phyloP scores from a whole-genome alignment of 2,329 filamentous ascomycete species.

The Didymella lethalis region DNA sequence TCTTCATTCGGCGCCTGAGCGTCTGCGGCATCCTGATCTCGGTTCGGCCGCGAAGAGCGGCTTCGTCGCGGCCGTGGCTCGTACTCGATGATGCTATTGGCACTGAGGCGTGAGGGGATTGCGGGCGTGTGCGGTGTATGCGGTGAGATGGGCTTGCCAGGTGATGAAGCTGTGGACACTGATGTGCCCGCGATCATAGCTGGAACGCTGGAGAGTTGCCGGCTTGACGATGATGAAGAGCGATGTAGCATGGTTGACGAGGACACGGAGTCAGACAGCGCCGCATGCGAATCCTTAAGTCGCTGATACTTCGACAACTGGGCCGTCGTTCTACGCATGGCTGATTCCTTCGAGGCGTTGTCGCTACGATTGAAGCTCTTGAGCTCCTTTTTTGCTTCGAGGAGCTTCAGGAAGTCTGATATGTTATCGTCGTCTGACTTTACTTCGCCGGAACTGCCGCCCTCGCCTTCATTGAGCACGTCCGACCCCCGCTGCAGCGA shows the following conservation, averaged over 20 bases:
- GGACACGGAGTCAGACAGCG: slow-evolving; percentile 90
- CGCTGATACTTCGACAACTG: slow-evolving; percentile 85
- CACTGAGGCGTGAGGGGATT: slow-evolving; percentile 90
- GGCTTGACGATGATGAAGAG: slow-evolving; percentile 79
- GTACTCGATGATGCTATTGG: slow-evolving; percentile 84
- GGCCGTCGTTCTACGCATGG: slow-evolving; percentile 77
- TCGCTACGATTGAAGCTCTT: slow-evolving; percentile 77
- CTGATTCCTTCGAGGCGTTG: slow-evolving; percentile 66
- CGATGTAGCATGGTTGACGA: slow-evolving; percentile 86
- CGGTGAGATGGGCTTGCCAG: slow-evolving; percentile 84
- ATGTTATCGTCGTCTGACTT: slow-evolving; percentile 91
- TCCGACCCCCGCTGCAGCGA: slow-evolving; percentile 79
- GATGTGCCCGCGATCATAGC: slow-evolving; percentile 71
- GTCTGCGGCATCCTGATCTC: slow-evolving; percentile 38
- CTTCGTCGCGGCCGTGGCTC: slow-evolving; percentile 48
- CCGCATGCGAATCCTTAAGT: slow-evolving; percentile 89
- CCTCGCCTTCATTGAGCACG: slow-evolving; percentile 73
- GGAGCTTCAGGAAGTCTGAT: slow-evolving; percentile 86
- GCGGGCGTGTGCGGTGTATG: slow-evolving; percentile 93
- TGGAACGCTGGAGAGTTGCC: slow-evolving; percentile 72
- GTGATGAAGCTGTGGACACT: slow-evolving; percentile 85
- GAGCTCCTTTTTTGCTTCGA: slow-evolving; percentile 88
- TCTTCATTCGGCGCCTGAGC: slow-evolving; percentile 40
- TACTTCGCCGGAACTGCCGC: slow-evolving; percentile 69
- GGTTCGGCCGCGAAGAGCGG: slow-evolving; percentile 42